These are phyloP conservation scores for Urtica urens DNA, from an alignment of 306 rosid genomes.

Conservation along the genomic window DNA sequence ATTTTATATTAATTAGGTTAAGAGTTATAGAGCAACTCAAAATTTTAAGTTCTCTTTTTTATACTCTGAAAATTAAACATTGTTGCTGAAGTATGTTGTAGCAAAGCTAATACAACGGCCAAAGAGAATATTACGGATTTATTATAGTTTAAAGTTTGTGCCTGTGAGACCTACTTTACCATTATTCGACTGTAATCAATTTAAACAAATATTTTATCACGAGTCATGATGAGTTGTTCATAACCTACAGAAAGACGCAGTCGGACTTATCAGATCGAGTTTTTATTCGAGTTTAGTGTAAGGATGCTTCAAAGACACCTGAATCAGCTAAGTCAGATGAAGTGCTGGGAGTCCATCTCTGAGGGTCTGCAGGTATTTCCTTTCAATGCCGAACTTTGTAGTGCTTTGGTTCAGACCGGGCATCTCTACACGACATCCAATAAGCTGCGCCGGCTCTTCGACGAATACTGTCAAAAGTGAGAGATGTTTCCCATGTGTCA, in stretches of 20 bases:
- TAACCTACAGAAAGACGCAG: conserved; percentile 69
- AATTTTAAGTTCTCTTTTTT: too few species aligned
- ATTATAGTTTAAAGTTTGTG: too few species aligned
- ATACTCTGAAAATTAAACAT: too few species aligned
- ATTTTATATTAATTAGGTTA: too few species aligned
- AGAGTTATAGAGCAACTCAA: too few species aligned
- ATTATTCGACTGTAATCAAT: background rate
- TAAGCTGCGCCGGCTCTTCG: conserved; percentile 67
- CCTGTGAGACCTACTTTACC: too few species aligned
- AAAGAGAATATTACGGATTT: too few species aligned
- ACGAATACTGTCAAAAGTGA: conserved; percentile 66
- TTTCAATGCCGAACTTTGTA: conserved; percentile 60
- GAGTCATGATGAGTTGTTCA: conserved; percentile 20
- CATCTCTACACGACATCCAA: conserved; percentile 60
- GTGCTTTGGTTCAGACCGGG: conserved; percentile 54
- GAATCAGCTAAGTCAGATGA: conserved; percentile 36
- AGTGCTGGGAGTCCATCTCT: conserved; percentile 62
- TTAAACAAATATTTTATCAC: conserved; percentile 7
- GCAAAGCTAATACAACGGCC: too few species aligned
- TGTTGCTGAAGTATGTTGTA: too few species aligned
- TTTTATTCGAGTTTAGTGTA: conserved; percentile 62
- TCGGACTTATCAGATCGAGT: conserved; percentile 64
- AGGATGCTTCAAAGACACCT: conserved; percentile 66
- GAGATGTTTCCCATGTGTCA: too few species aligned
- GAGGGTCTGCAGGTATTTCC: conserved; percentile 83